These are phyloP conservation scores for Kodamaea restingae DNA, from an alignment of 805 yeast species.

Conservation along the genomic window DNA sequence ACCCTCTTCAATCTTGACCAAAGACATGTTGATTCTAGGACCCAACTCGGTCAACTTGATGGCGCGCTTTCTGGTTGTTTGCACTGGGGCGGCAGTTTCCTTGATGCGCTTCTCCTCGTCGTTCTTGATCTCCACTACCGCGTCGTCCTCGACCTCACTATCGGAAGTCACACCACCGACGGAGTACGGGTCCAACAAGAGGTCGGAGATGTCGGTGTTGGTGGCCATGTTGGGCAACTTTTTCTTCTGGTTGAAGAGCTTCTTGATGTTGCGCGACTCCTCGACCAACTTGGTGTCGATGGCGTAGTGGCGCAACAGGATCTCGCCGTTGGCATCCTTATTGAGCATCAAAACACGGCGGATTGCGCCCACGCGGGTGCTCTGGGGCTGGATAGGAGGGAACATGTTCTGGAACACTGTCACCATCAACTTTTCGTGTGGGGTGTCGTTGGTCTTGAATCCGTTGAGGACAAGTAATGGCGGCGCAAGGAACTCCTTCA, in stretches of 20 bases:
- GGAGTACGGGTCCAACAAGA: slow-evolving; percentile 78
- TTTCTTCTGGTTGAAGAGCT: slow-evolving; percentile 59
- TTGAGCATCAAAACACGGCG: slow-evolving; percentile 82
- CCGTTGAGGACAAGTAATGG: slow-evolving; percentile 92
- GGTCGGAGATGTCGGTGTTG: slow-evolving; percentile 75
- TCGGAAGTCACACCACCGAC: slow-evolving; percentile 82
- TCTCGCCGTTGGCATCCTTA: slow-evolving; percentile 64
- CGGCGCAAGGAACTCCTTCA: slow-evolving; percentile 64
- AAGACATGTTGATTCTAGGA: slow-evolving; percentile 73
- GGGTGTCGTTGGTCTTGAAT: slow-evolving; percentile 65
- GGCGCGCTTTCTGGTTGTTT: slow-evolving; percentile 61
- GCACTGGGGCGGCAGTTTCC: slow-evolving; percentile 15
- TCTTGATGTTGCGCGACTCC: slow-evolving; percentile 67
- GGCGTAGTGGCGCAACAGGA: slow-evolving; percentile 85
- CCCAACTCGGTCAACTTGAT: slow-evolving; percentile 91
- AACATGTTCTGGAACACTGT: slow-evolving; percentile 93
- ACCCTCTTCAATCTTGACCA: slow-evolving; percentile 89
- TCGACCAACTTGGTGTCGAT: slow-evolving; percentile 84
- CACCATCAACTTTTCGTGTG: slow-evolving; percentile 75
- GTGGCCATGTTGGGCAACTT: slow-evolving; percentile 65
- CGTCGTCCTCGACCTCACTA: slow-evolving; percentile 91
- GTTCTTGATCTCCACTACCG: slow-evolving; percentile 56
- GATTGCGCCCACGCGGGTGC: slow-evolving; percentile 67
- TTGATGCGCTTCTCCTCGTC: slow-evolving; percentile 20
- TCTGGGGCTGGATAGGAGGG: slow-evolving; percentile 89